Evolutionary conservation across 345 rosid species (phyloP), one percentile per base, ranked within the genome.

Genomic region (Eucalyptus curtisii): DNA sequence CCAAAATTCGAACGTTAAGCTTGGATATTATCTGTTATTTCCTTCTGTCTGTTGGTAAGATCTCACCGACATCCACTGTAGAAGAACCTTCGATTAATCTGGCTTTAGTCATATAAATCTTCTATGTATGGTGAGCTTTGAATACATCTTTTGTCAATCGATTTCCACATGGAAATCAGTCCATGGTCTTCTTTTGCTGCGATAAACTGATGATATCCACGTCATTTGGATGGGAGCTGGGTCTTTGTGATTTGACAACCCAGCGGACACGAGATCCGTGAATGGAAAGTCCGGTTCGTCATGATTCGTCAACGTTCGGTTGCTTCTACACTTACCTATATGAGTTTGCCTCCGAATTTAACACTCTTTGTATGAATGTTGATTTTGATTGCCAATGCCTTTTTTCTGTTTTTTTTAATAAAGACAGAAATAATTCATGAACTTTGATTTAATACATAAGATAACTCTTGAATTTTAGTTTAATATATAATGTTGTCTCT

Each of bases 401-500:
- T 0, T 30, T 59, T 57, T 55, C 3, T 49, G 2, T 57, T 57
- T 11, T 27, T 12, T 59, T 27, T 4, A 9, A 55, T 24, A 55
- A 55, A 9, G 1, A 55, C 1, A 4, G 0, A 55, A 55, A 55
- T 10, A 10, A 24, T 55, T 24, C 13, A 9, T 55, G 3, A 55
- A 22, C 6, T 55, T 55, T 55, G 61, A 24, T 22, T 24, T 55
- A 55, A 55, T 55, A 55, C 24, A 6, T 24, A 55, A 55, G 1
- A 24, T 9, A 22, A 24, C 24, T 0, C 0, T 0, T 55, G 13
- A 24, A 55, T 19, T 19, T 52, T 52, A 52, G 24, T 52, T 52
- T 1, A 19, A 52, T 52, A 52, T 52, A 52, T 52, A 19, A 52
- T 52, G 0, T 19, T 7, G 2, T 19, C 57, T 52, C 4, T 52